Evolutionary conservation across 305 asterid species (phyloP).

Genomic region (Plantago coronopus): DNA sequence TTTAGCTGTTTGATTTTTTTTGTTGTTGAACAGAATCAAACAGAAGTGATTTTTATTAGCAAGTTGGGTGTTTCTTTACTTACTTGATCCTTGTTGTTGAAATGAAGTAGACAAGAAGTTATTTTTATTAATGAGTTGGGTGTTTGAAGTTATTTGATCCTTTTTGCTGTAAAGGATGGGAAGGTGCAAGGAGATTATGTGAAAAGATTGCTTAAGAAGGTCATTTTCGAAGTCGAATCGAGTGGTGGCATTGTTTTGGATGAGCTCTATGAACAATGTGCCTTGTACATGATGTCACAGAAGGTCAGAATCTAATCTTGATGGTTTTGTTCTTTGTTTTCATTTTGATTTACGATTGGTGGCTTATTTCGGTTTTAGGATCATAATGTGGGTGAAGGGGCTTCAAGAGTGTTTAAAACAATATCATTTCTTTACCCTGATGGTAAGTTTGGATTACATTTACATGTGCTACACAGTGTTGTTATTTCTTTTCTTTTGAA

Average conservation of each 20-base stretch:
- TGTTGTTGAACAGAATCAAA: too few species aligned
- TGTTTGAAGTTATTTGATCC: not conserved
- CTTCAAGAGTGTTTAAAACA: conserved; percentile 56
- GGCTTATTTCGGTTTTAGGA: conserved; percentile 36
- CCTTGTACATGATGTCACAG: conserved; percentile 45
- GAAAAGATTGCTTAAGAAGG: conserved; percentile 67
- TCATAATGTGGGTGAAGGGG: conserved; percentile 40
- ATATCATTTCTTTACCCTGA: conserved; percentile 66
- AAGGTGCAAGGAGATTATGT: conserved; percentile 51
- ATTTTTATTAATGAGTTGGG: not conserved
- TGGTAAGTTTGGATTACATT: conserved; percentile 29
- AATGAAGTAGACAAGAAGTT: too few species aligned
- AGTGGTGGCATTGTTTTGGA: conserved; percentile 62
- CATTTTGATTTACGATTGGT: not conserved
- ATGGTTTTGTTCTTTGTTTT: not conserved
- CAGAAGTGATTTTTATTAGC: too few species aligned
- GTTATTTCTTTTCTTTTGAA: conserved; percentile 4
- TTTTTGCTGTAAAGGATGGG: conserved; percentile 39
- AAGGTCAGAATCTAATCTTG: conserved; percentile 32
- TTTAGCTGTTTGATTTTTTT: too few species aligned
- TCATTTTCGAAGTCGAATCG: conserved; percentile 71
- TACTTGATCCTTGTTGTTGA: not conserved
- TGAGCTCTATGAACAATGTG: conserved; percentile 70
- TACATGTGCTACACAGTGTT: conserved; percentile 4
- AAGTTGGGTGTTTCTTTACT: conserved; percentile 3